phyloP scores from a whole-genome alignment of 1,139 yeast species.

The Zygoascus sp. region DNA sequence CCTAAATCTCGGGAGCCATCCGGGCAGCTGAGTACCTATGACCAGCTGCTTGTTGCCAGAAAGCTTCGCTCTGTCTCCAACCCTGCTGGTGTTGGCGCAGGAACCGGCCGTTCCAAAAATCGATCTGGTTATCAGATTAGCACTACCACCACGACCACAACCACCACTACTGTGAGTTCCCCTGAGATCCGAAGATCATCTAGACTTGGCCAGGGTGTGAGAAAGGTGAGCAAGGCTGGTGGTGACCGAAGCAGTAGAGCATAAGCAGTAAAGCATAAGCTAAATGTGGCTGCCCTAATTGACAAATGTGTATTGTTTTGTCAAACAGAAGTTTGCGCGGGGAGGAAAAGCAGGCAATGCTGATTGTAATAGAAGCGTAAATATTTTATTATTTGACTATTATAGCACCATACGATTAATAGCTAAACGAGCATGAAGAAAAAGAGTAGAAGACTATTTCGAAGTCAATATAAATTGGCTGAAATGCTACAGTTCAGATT shows the following conservation, averaged over 20 bases:
- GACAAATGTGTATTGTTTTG: neutral
- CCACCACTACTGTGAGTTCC: slow-evolving; percentile 14
- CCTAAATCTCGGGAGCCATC: slow-evolving; percentile 17
- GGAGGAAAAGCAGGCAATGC: neutral
- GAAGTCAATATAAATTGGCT: too few species aligned
- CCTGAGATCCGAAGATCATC: slow-evolving; percentile 22
- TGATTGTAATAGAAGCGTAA: neutral
- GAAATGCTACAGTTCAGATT: too few species aligned
- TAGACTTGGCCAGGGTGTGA: slow-evolving; percentile 21
- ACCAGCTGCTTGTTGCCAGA: slow-evolving; percentile 24
- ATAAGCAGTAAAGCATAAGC: neutral
- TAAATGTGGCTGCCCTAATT: too few species aligned
- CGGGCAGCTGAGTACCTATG: slow-evolving; percentile 19
- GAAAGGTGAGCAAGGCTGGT: slow-evolving; percentile 38
- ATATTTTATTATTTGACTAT: neutral
- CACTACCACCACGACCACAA: slow-evolving; percentile 26
- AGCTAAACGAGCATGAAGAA: neutral
- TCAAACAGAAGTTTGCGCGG: neutral
- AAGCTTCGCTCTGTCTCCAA: slow-evolving; percentile 25
- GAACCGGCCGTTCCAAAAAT: slow-evolving; percentile 18
- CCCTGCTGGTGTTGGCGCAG: slow-evolving; percentile 17
- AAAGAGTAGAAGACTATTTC: too few species aligned
- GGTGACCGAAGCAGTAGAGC: neutral
- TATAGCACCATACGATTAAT: neutral
- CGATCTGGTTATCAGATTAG: slow-evolving; percentile 21